Percentiles rank a stretch among this genome's conserved stretches.
Evolutionary conservation across 2,329 filamentous ascomycete genomes (phyloP).

Genomic region (Helicocarpus griseus): DNA sequence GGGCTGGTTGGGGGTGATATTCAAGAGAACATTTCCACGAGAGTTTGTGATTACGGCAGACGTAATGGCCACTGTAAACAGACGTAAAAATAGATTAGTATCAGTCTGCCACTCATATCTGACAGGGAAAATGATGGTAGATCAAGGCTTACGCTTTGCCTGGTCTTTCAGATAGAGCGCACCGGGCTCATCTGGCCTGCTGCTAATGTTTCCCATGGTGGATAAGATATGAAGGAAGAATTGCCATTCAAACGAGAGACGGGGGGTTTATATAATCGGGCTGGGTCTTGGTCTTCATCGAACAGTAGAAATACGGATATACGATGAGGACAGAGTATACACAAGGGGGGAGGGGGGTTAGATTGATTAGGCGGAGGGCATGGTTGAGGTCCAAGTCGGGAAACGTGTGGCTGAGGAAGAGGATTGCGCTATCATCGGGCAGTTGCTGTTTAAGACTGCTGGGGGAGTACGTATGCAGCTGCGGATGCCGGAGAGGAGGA

Average conservation of each 20-base stretch:
- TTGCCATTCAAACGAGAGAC: constrained; percentile 2
- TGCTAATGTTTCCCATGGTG: constrained; percentile 86
- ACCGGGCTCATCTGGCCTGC: constrained; percentile 70
- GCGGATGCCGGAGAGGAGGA: too few relatives aligned
- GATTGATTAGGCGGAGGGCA: too few relatives aligned
- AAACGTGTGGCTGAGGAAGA: too few relatives aligned
- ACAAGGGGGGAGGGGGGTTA: too few relatives aligned
- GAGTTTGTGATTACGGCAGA: constrained; percentile 73
- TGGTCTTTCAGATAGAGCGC: constrained; percentile 82
- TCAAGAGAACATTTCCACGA: constrained; percentile 65
- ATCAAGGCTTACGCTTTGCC: constrained; percentile 62
- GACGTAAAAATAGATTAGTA: constrained; percentile 11
- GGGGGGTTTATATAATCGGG: not conserved
- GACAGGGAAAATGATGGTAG: constrained; percentile 7
- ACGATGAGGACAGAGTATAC: too few relatives aligned
- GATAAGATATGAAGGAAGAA: not conserved
- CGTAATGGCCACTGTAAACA: constrained; percentile 66
- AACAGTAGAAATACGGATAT: not conserved
- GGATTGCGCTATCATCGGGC: too few relatives aligned
- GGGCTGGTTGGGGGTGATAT: constrained; percentile 74
- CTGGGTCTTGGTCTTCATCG: not conserved
- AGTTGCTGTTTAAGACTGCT: too few relatives aligned
- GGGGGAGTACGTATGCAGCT: too few relatives aligned
- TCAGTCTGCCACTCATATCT: constrained; percentile 9
- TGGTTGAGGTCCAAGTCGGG: too few relatives aligned